Base-by-base conservation (phyloP, 345 rosid genomes). In the Punica granatum region DNA sequence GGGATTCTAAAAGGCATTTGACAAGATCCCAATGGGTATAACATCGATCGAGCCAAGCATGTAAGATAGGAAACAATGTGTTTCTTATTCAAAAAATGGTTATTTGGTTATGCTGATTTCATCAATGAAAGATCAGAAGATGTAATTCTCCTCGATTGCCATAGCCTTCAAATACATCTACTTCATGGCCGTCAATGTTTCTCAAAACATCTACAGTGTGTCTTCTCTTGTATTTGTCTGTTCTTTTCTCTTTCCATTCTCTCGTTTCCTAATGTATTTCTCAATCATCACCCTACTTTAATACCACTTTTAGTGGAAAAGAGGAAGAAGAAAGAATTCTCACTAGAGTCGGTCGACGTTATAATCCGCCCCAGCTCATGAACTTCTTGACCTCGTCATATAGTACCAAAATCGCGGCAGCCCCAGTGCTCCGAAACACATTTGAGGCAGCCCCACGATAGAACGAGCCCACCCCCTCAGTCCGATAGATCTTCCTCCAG, bases 391-490 rank as follows among this genome's bases (percentile, higher is more conserved):
- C 78, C 77, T 91, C 96, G 1, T 91, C 95, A 19, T 89, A 94
- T 70, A 94, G 70, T 63, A 94, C 97, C 86, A 94, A 83, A 39
- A 91, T 88, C 7, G 96, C 98, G 68, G 98, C 99, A 18, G 93
- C 89, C 34, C 97, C 99, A 0, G 90, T 86, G 72, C 98, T 86
- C 64, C 99, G 80, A 72, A 94, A 91, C 91, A 88, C 76, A 76
- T 89, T 91, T 23, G 96, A 94, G 18, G 83, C 59, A 1, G 96
- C 93, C 62, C 97, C 96, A 1, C 90, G 92, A 73, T 89, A 94
- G 74, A 94, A 94, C 28, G 97, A 89, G 67, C 78, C 69, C 71
- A 85, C 75, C 68, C 98, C 96, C 66, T 89, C 96, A 59, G 70
- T 80, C 69, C 84, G 82, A 59, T 86, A 88, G 36, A 94, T 90